Evolutionary conservation across 73 alveolate genomes (phyloP), one percentile per base, ranked within the genome.

Genomic region (Tetrahymena borealis): DNA sequence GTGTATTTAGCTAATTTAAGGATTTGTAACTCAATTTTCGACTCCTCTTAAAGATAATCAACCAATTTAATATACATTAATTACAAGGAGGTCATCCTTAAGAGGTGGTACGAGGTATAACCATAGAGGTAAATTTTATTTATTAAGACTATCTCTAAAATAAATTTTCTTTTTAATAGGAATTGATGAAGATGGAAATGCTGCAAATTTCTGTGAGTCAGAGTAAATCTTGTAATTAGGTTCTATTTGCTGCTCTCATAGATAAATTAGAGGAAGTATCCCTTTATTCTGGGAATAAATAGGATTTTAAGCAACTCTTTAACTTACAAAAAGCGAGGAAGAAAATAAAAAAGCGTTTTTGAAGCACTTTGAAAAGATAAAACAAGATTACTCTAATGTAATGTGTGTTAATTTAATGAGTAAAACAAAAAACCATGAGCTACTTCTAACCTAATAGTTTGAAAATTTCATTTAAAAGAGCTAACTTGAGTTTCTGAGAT

Each of bases 131-230:
- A 60, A 60, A 15, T 3, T 3, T 20, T 60, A 0, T 20, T 13
- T n/a, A n/a, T n/a, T n/a, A n/a, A n/a, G n/a, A n/a, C n/a, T n/a
- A n/a, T n/a, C n/a, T n/a, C n/a, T n/a, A n/a, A n/a, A 60, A 60
- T 18, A 60, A 60, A 60, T 60, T 20, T 60, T n/a, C n/a, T n/a
- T n/a, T n/a, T n/a, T n/a, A n/a, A 78, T 78, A 38, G 95, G 95
- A 11, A 35, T 92, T 32, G 95, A 92, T 39, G 38, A 79, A 24
- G 92, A 92, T 20, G 95, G 95, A 16, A 92, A 92, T 92, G 95
- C 39, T 78, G 91, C 95, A 11, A 92, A 92, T 39, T 92, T 36
- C 78, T 60, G 92, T 78, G 95, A 92, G 20, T 60, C 93, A 13
- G 95, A 92, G 32, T 36, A 92, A 78, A 37, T 92, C 1, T 11